Conservation (phyloP, 139 green algal genomes). For the Closterium sp. region DNA sequence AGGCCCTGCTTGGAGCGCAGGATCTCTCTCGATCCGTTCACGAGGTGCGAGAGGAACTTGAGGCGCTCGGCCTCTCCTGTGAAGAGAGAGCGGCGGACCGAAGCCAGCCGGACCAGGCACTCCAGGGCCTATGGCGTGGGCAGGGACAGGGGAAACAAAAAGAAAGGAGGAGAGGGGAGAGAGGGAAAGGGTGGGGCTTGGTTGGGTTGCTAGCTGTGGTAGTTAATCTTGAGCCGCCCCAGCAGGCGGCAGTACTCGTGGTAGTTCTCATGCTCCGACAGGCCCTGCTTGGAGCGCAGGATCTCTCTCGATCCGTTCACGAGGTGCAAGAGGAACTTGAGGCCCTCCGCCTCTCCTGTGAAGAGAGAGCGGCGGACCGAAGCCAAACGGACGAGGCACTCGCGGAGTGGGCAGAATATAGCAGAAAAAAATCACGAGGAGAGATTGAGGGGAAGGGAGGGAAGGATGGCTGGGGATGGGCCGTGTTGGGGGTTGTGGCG, state of each 20-base stretch:
- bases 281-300: slow-evolving; percentile 59
- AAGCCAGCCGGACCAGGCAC: slow-evolving; percentile 73
- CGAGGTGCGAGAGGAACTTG: slow-evolving; percentile 78
- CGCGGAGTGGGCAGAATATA: not conserved
- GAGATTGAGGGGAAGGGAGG: not conserved
- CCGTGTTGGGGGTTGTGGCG: too few species aligned
- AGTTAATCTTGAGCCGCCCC: slow-evolving; percentile 95
- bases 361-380: slow-evolving; percentile 89
- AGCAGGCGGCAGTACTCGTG: slow-evolving; percentile 94
- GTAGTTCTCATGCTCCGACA: slow-evolving; percentile 87
- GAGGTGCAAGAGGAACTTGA: slow-evolving; percentile 77
- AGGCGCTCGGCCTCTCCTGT: slow-evolving; percentile 76
- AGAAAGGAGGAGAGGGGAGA: not conserved
- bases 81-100: slow-evolving; percentile 60
- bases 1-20: slow-evolving; percentile 61
- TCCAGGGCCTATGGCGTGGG: not conserved
- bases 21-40: slow-evolving; percentile 67
- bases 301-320: slow-evolving; percentile 70
- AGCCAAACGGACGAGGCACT: slow-evolving; percentile 76
- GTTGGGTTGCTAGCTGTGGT: slow-evolving; percentile 73
- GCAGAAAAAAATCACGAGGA: too few species aligned
- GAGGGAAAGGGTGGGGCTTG: not conserved
- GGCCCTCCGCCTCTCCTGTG: slow-evolving; percentile 77
- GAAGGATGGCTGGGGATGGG: too few species aligned
- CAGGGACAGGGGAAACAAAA: slow-evolving; percentile 41